These are phyloP conservation scores for Botryosphaeria dothidea DNA, from an alignment of 2,329 filamentous ascomycete species.

Conservation along the genomic window DNA sequence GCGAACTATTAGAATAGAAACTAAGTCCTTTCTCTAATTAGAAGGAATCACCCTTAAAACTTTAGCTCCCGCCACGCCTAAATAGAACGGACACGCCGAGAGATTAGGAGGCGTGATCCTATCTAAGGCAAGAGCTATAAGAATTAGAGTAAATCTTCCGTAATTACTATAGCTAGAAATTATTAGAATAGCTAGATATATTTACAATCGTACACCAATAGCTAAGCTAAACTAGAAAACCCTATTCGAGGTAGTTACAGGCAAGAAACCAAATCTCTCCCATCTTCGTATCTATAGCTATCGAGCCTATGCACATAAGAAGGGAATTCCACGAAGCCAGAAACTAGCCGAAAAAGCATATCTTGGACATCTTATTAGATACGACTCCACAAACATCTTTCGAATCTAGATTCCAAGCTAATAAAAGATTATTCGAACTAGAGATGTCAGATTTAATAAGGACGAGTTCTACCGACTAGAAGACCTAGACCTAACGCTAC, in stretches of 20 bases:
- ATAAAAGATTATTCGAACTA: neutral
- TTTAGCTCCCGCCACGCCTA: neutral
- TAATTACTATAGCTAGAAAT: neutral
- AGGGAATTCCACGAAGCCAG: neutral
- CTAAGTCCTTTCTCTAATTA: neutral
- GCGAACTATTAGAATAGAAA: neutral
- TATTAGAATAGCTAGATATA: neutral
- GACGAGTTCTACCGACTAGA: neutral
- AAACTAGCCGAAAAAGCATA: neutral
- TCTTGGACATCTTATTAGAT: neutral
- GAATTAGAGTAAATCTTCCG: neutral
- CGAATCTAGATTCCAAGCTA: neutral
- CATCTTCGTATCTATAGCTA: neutral
- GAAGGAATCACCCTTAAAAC: neutral
- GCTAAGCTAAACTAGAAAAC: constrained; percentile 1
- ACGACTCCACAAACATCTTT: constrained; percentile 4
- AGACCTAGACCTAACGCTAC: neutral
- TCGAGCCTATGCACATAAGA: neutral
- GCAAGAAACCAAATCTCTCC: neutral
- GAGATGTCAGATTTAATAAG: neutral
- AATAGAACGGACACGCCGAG: neutral
- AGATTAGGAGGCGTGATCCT: neutral
- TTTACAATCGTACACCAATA: neutral
- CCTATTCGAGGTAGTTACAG: neutral
- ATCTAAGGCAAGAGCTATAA: neutral